A percentile compares a stretch with the other conserved stretches of the same genome.
These are phyloP conservation scores for Chalara sp. DNA, from an alignment of 2,329 filamentous ascomycete genomes.

Conservation along the genomic window DNA sequence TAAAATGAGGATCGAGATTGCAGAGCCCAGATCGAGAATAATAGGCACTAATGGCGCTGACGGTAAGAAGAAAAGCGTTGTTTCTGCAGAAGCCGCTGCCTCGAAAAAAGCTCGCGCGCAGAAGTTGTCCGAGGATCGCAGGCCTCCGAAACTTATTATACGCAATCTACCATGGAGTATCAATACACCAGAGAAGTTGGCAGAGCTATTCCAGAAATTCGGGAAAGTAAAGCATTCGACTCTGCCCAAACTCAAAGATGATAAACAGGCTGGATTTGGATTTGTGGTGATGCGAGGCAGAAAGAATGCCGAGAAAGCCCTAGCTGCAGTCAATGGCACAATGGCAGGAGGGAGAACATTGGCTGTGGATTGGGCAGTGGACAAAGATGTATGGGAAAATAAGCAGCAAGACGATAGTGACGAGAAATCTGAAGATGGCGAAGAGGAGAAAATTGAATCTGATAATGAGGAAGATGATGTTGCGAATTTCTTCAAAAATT, in stretches of 20 bases:
- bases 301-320: slow-evolving; percentile 86
- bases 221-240: slow-evolving; percentile 87
- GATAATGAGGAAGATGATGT: slow-evolving; percentile 30
- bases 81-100: slow-evolving; percentile 30
- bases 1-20: slow-evolving; percentile 79
- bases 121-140: slow-evolving; percentile 51
- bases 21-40: slow-evolving; percentile 74
- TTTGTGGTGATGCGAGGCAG: slow-evolving; percentile 83
- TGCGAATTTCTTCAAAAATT: slow-evolving; percentile 27
- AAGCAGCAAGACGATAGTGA: slow-evolving; percentile 31
- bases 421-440: slow-evolving; percentile 23
- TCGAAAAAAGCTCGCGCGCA: slow-evolving; percentile 50
- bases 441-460: slow-evolving; percentile 24
- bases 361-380: slow-evolving; percentile 95
- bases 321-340: slow-evolving; percentile 82
- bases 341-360: slow-evolving; percentile 80
- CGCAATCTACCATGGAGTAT: slow-evolving; percentile 95
- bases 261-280: slow-evolving; percentile 74
- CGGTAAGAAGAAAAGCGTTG: slow-evolving; percentile 27
- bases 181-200: slow-evolving; percentile 76
- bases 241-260: slow-evolving; percentile 66
- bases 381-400: slow-evolving; percentile 70
- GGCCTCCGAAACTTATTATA: slow-evolving; percentile 73
- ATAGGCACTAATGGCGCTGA: slow-evolving; percentile 40
- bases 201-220: slow-evolving; percentile 73